These are phyloP conservation scores for Ophiostoma montium DNA, from an alignment of 2,329 filamentous ascomycete genomes.

Conservation along the genomic window DNA sequence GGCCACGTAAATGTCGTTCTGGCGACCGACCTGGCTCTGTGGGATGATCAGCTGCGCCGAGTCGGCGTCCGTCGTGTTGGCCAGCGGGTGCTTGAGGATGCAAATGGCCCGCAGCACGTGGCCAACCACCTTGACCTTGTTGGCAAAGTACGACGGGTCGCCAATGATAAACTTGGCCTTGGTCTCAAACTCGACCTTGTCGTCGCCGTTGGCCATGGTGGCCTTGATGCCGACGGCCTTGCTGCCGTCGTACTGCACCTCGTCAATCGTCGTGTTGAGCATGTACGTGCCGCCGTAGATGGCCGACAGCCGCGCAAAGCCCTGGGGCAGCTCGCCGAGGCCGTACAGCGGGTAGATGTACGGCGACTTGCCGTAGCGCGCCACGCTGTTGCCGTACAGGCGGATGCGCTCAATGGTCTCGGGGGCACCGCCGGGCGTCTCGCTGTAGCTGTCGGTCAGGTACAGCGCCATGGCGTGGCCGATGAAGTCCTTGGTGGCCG, in stretches of 20 bases:
- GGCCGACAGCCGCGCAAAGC: constrained; percentile 90
- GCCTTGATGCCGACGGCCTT: constrained; percentile 96
- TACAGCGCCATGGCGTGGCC: constrained; percentile 98
- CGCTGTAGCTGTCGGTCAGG: constrained; percentile 78
- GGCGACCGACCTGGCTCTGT: constrained; percentile 90
- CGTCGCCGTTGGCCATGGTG: constrained; percentile 77
- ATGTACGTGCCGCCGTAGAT: constrained; percentile 99
- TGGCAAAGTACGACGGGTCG: constrained; percentile 91
- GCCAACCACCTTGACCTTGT: constrained; percentile 74
- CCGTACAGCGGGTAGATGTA: constrained; percentile 99
- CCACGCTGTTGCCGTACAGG: constrained; percentile 95
- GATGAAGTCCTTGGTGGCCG: constrained; percentile 83
- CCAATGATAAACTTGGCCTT: constrained; percentile 93
- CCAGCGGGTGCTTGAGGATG: constrained; percentile 87
- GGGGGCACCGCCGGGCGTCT: constrained; percentile 54
- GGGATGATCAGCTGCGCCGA: constrained; percentile 94
- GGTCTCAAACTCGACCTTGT: constrained; percentile 86
- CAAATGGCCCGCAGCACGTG: constrained; percentile 94
- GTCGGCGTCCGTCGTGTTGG: constrained; percentile 78
- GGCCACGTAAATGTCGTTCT: constrained; percentile 96
- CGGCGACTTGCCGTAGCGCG: constrained; percentile 92
- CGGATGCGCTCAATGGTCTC: constrained; percentile 86
- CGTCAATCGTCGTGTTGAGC: constrained; percentile 90
- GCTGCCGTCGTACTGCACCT: constrained; percentile 68
- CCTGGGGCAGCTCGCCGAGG: constrained; percentile 90